These are phyloP conservation scores for Phytophthora pisi DNA, from an alignment of 352 stramenopile species.

Conservation along the genomic window DNA sequence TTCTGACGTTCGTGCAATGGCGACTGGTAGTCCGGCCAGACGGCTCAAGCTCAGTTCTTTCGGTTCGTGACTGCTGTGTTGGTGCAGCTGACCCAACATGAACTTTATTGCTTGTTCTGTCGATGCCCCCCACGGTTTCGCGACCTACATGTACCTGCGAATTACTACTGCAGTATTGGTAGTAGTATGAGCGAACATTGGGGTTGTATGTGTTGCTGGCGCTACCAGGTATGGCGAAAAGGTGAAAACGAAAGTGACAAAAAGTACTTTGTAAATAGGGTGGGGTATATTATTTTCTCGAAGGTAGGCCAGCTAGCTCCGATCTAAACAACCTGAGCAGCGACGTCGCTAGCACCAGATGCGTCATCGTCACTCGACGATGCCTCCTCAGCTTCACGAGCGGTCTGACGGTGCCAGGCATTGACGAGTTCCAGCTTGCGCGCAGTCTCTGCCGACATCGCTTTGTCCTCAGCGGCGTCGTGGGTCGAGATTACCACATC, in stretches of 20 bases:
- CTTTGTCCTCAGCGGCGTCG: slow-evolving; percentile 32
- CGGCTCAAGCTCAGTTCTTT: background rate
- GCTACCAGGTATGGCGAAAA: no score
- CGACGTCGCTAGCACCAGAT: slow-evolving; percentile 16
- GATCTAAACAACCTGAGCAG: slow-evolving; percentile 38
- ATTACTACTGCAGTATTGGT: no score
- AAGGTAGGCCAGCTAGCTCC: slow-evolving; percentile 5
- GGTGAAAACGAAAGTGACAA: no score
- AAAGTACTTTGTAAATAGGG: slow-evolving; percentile 31
- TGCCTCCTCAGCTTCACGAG: slow-evolving; percentile 29
- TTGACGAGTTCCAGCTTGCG: slow-evolving; percentile 75
- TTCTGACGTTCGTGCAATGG: no score
- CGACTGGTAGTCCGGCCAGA: background rate
- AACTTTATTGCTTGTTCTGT: no score
- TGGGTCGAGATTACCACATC: slow-evolving; percentile 28
- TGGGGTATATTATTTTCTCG: slow-evolving; percentile 35
- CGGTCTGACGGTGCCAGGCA: slow-evolving; percentile 59
- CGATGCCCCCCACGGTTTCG: no score
- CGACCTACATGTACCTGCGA: no score
- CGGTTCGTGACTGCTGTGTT: background rate
- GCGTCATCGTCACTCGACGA: slow-evolving; percentile 24
- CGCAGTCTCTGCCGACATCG: slow-evolving; percentile 50
- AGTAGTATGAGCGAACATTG: no score
- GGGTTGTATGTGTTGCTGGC: no score
- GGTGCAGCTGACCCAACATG: background rate